Evolutionary conservation across 164 flowering plant genomes (phyloP), one percentile per base, ranked within the genome.

Genomic region (Hamamelis virginiana): DNA sequence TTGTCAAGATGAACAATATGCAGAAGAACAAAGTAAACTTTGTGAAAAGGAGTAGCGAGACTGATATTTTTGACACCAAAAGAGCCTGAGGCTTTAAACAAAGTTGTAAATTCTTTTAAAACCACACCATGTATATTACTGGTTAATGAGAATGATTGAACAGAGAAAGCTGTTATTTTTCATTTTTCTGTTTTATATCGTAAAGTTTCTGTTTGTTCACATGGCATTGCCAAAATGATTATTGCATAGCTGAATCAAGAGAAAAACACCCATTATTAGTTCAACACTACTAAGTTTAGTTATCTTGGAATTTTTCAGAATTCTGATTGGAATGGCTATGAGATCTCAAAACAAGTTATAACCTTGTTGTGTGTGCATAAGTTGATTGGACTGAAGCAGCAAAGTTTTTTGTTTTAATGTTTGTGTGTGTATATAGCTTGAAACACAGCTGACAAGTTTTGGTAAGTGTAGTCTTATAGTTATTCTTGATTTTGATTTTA

Each of bases 121-220:
- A 51, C 59, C 45, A 33, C 44, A 51, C 16, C 43, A 46, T 51
- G 58, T 33, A 33, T 52, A 65, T 51, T 65, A 50, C 21, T 63
- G 45, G 18, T 38, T 27, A 13, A 28, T 27, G 21, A 63, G 1
- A 63, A 45, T 55, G n/a, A 9, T 33, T 25, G 33, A 23, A 57
- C 14, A 25, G 23, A 11, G 33, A 57, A 57, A 57, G 13, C 58
- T 57, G 11, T 25, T 33, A 33, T 33, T 33, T 2, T 33, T 33
- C 41, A 33, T 33, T 33, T 33, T 33, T 6, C 41, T 33, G n/a
- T 33, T 33, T 6, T 33, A 33, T 33, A 33, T 33, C 6, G 41
- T 6, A 2, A 33, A 33, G 41, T 33, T 33, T 33, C 41, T 33
- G 6, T 33, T 33, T 33, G 6, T 33, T 33, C 41, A 33, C 41